Evolutionary conservation across 805 yeast genomes (phyloP).

Genomic region (Wickerhamiella brachini): DNA sequence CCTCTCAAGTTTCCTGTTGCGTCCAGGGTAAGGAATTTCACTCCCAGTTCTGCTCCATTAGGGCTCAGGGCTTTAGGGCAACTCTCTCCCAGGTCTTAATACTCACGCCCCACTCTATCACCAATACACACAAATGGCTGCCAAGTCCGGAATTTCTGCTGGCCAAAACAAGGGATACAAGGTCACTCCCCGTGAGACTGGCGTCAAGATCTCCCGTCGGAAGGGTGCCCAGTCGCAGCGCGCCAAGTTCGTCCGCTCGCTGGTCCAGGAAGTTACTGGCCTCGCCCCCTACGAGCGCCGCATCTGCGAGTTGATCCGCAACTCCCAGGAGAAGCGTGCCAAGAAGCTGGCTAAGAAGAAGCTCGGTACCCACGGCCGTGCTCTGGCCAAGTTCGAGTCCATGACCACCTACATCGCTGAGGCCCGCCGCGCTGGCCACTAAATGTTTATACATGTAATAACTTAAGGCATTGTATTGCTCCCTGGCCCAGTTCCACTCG

Average conservation of each 20-base stretch:
- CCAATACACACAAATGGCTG: constrained; percentile 28
- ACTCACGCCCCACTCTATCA: not conserved
- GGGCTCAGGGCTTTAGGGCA: constrained; percentile 2
- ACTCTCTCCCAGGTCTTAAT: not conserved
- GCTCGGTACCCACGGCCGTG: constrained; percentile 99
- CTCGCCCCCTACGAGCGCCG: constrained; percentile 99
- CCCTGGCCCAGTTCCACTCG: not conserved
- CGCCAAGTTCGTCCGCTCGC: constrained; percentile 86
- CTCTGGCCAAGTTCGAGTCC: constrained; percentile 98
- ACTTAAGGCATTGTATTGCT: constrained; percentile 1
- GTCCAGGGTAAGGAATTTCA: not conserved
- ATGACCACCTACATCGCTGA: constrained; percentile 92
- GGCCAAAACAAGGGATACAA: constrained; percentile 99
- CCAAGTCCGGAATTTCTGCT: constrained; percentile 71
- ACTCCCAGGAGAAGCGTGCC: constrained; percentile 99
- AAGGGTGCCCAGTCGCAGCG: constrained; percentile 95
- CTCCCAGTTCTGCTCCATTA: not conserved
- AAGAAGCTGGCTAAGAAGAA: constrained; percentile 99
- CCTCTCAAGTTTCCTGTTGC: no score
- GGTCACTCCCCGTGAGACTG: constrained; percentile 71
- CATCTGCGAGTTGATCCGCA: constrained; percentile 97
- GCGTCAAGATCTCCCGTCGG: constrained; percentile 86
- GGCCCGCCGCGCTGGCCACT: constrained; percentile 46
- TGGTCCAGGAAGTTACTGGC: constrained; percentile 95
- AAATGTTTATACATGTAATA: constrained; percentile 6